A percentile compares a stretch with the other conserved stretches of the same genome.
Evolutionary conservation across 2,329 filamentous ascomycete genomes (phyloP).

Genomic region (Venturia effusa): DNA sequence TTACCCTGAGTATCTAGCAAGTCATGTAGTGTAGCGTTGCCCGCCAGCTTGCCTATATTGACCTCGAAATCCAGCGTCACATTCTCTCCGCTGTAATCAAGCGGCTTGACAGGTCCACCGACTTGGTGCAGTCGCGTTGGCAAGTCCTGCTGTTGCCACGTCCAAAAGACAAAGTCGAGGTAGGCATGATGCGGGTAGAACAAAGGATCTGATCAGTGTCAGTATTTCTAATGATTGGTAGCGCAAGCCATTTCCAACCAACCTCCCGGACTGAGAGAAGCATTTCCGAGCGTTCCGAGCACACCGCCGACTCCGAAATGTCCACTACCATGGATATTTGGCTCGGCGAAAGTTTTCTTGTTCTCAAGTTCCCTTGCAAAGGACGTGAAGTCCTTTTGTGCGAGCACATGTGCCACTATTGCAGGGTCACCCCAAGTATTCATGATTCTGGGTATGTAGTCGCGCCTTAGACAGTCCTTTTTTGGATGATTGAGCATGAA

Average conservation of each 20-base stretch:
- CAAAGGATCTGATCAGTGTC: background rate
- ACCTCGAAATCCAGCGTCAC: background rate
- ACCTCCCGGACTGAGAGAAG: conserved; percentile 25
- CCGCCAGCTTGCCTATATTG: background rate
- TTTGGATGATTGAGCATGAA: conserved; percentile 19
- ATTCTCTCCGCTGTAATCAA: background rate
- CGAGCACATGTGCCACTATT: conserved; percentile 18
- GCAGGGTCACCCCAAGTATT: conserved; percentile 17
- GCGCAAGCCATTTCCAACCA: conserved; percentile 4
- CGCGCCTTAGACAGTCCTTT: conserved; percentile 21
- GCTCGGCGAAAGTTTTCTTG: conserved; percentile 17
- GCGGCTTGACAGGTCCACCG: background rate
- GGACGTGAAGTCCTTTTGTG: conserved; percentile 19
- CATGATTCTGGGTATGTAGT: conserved; percentile 21
- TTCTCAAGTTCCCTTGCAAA: conserved; percentile 21
- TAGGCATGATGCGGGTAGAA: background rate
- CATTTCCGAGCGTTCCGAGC: conserved; percentile 22
- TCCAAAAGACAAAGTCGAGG: background rate
- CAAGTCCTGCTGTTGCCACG: background rate
- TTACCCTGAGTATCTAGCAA: background rate
- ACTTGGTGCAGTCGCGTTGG: background rate
- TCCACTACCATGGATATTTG: conserved; percentile 25
- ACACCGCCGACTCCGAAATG: conserved; percentile 28
- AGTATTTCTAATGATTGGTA: background rate
- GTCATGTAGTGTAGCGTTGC: background rate